These are phyloP conservation scores for Saccharomyces kudriavzevii DNA, from an alignment of 805 yeast genomes.

Conservation along the genomic window DNA sequence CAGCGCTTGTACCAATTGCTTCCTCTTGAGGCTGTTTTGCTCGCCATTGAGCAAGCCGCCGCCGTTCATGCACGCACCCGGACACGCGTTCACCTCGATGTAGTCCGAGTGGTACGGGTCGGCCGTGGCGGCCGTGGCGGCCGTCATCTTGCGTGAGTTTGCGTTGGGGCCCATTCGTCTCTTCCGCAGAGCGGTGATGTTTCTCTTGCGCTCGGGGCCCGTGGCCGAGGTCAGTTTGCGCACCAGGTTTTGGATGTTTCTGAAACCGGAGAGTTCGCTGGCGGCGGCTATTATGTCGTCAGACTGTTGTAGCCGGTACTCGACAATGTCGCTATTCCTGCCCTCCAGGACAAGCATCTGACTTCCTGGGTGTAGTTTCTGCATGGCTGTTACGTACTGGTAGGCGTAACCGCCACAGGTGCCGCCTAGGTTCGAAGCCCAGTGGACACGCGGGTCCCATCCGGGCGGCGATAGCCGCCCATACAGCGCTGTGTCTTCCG, in stretches of 20 bases:
- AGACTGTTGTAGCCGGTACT: slow-evolving; percentile 45
- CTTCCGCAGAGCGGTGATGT: slow-evolving; percentile 25
- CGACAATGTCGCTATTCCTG: slow-evolving; percentile 68
- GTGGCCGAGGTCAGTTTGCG: slow-evolving; percentile 57
- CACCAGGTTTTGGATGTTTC: slow-evolving; percentile 89
- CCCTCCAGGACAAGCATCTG: slow-evolving; percentile 44
- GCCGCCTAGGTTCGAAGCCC: slow-evolving; percentile 73
- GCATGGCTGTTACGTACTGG: slow-evolving; percentile 46
- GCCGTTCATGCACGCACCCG: slow-evolving; percentile 94
- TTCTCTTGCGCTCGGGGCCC: slow-evolving; percentile 10
- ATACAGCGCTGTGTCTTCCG: slow-evolving; percentile 3
- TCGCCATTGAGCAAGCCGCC: slow-evolving; percentile 77
- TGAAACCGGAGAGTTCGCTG: slow-evolving; percentile 78
- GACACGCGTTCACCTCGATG: slow-evolving; percentile 97
- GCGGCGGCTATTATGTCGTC: slow-evolving; percentile 43
- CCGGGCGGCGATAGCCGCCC: slow-evolving; percentile 16
- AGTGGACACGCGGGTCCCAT: slow-evolving; percentile 41
- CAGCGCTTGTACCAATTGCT: slow-evolving; percentile 12
- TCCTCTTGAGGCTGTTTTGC: slow-evolving; percentile 7
- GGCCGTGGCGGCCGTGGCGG: slow-evolving; percentile 34
- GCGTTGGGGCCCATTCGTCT: slow-evolving; percentile 15
- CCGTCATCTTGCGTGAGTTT: not conserved
- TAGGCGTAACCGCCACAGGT: slow-evolving; percentile 85
- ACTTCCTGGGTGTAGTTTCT: slow-evolving; percentile 20
- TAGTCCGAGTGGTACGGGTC: slow-evolving; percentile 68